phyloP scores from a whole-genome alignment of 176 grass and related monocot species.

The Guadua angustifolia region DNA sequence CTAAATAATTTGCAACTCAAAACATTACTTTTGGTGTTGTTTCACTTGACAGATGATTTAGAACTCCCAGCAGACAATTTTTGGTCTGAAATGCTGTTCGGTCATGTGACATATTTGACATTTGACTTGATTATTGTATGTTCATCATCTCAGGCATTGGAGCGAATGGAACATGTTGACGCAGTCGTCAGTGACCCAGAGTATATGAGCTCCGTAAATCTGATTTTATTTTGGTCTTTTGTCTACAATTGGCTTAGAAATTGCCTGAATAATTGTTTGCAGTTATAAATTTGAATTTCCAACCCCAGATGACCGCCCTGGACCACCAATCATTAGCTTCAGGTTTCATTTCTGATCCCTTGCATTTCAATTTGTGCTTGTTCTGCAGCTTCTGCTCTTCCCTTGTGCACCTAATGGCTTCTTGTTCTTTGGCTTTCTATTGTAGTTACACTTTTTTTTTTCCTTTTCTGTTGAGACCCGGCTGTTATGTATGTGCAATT shows the following conservation, averaged over 20 bases:
- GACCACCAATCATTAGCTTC: constrained; percentile 98
- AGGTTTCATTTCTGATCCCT: constrained; percentile 60
- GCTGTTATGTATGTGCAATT: neutral
- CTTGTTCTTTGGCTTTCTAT: constrained; percentile 4
- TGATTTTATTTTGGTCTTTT: constrained; percentile 42
- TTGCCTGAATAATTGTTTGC: constrained; percentile 36
- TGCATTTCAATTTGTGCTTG: constrained; percentile 21
- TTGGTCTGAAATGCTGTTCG: constrained; percentile 12
- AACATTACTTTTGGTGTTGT: neutral
- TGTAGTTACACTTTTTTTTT: neutral
- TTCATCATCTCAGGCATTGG: constrained; percentile 69
- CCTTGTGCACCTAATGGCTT: neutral
- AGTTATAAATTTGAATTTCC: constrained; percentile 99
- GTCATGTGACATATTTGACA: neutral
- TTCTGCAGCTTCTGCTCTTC: neutral
- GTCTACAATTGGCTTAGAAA: constrained; percentile 38
- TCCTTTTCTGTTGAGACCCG: constrained; percentile 7
- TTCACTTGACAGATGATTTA: neutral
- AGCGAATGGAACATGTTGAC: constrained; percentile 89
- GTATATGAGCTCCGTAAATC: constrained; percentile 52
- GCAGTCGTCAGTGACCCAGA: constrained; percentile 96
- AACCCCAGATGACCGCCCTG: constrained; percentile 88
- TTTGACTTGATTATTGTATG: constrained; percentile 36
- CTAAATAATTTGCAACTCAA: constrained; percentile 10
- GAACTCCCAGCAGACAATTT: neutral